Evolutionary conservation across 2,329 filamentous ascomycete genomes (phyloP), one percentile per base, ranked within the genome.

Genomic region (Septoria linicola): DNA sequence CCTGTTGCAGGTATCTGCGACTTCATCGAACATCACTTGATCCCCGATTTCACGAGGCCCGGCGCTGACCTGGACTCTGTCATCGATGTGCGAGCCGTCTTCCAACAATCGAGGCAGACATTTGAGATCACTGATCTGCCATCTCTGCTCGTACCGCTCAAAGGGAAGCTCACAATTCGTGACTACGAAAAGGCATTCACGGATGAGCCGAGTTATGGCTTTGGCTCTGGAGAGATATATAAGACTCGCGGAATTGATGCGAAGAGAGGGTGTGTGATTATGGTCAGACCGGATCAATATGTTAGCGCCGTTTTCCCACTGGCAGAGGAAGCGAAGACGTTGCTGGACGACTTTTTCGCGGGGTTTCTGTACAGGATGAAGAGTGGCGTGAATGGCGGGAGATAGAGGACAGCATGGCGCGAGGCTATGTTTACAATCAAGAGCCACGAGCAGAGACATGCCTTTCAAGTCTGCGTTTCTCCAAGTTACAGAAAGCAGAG

Each of bases 271-370:
- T 82, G 80, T 54, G 69, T 82, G 3, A 77, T 86, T 0, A 70
- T 84, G 1, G 71, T 83, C 1, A 68, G 86, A 41, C 86, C 85
- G 2, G 86, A 89, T 70, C 82, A 85, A 63, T 83, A 88, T 66
- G 78, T 88, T 32, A 63, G 60, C 52, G 64, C 60, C 46, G 61
- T 69, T 7, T 41, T 65, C 44, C 66, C 66, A 8, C 41, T 70
- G 21, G 53, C 49, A 19, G 53, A 59, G 21, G 55, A 58, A 13
- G 55, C 49, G 17, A 41, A 55, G 13, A 54, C 30, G 20, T 35
- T 53, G 35, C 34, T 68, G 45, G 57, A 57, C 41, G 49, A 41
- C 2, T 67, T 69, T 37, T 70, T 70, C 51, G 62, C 37, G 6
- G 65, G 59, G 3, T 63, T 65, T 19, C 58, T 67, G 63, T 54